Conservation (phyloP, 345 rosid genomes). For the Anastatica hierochuntica region DNA sequence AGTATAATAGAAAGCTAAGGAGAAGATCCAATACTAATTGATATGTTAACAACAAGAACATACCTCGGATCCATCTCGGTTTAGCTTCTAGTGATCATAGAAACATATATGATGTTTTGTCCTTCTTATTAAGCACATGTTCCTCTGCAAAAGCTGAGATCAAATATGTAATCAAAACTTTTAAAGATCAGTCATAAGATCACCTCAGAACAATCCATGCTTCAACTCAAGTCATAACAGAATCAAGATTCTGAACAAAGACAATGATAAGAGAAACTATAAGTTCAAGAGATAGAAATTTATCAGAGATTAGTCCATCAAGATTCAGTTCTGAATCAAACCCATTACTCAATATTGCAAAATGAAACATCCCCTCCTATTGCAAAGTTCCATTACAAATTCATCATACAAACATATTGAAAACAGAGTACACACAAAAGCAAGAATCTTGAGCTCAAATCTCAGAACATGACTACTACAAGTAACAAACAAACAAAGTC, state of each 20-base stretch:
- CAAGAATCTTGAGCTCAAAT: slow-evolving; percentile 3
- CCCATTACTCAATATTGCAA: neutral
- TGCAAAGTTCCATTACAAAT: neutral
- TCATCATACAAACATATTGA: neutral
- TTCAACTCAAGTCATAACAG: too few species aligned
- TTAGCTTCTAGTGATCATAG: neutral
- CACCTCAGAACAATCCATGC: neutral
- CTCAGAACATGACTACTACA: slow-evolving; percentile 9
- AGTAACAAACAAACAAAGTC: neutral
- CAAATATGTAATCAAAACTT: neutral
- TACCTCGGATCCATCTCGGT: slow-evolving; percentile 22
- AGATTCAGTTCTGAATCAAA: neutral
- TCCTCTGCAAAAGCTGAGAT: slow-evolving; percentile 10
- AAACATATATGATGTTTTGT: neutral
- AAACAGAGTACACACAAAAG: too few species aligned
- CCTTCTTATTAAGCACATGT: slow-evolving; percentile 10
- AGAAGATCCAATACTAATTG: neutral
- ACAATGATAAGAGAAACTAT: neutral
- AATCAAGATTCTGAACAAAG: too few species aligned
- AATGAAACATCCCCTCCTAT: too few species aligned
- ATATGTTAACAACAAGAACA: neutral
- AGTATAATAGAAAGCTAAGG: neutral
- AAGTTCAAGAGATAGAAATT: too few species aligned
- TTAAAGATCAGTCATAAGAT: neutral
- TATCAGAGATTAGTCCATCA: too few species aligned